Base-by-base conservation (phyloP, 192 early-diverging fungal genomes). In the Diversispora eburnea region DNA sequence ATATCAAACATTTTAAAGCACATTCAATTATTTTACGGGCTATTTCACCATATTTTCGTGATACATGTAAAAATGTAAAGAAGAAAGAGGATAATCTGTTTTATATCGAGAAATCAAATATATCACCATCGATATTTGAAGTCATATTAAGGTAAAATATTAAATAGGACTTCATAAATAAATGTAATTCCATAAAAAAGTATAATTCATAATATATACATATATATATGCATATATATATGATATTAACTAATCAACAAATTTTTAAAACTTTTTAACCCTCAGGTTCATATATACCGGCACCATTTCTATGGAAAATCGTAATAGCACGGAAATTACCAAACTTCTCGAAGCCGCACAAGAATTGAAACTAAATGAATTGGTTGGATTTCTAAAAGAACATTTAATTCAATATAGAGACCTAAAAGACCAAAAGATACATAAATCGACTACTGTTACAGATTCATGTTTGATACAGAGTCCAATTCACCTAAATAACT, bases 281-380 rank as follows among this genome's bases (percentile, higher is more conserved):
- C 19, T 42, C n/a, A 66, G 64, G 22, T 66, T n/a, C 46, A 66
- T 66, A 46, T 66, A 66, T 25, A 66, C 64, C 22, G 64, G 64
- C 2, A 48, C 19, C 10, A 66, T 66, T 5, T 66, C 64, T 66
- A 66, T 49, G 8, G 46, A 49, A 49, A 49, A 48, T 48, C 3
- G 3, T 15, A 25, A 45, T 5, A 49, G 4, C 5, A 20, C 19
- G 5, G 46, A 66, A 8, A 66, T 66, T 17, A 22, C 12, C 10
- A 13, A 66, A 2, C 8, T 66, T 49, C 3, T 66, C 10, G 12
- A 49, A 0, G 22, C 20, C 19, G 64, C 64, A 47, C 8, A 51
- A 66, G 64, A 66, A 47, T 22, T 66, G 22, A 19, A 20, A 47
- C 19, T 66, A 0, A 4, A 49, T 13, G 64, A 66, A 15, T 66